Conservation (phyloP, 805 yeast genomes). For the Wickerhamomyces rabaulensis region DNA sequence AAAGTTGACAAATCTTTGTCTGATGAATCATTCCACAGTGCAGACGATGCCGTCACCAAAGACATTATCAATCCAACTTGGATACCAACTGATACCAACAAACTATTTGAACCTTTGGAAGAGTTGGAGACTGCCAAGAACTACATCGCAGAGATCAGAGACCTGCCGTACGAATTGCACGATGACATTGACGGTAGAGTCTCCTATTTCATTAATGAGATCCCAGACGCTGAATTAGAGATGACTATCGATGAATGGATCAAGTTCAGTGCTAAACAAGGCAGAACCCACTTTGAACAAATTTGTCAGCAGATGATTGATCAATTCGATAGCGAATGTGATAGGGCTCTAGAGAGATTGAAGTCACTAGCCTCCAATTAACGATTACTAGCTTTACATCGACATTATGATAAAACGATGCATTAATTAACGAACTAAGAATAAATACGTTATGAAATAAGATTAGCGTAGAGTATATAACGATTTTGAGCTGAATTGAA, state of each 20-base stretch:
- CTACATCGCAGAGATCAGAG: conserved; percentile 14
- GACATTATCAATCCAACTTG: conserved; percentile 11
- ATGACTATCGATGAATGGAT: conserved; percentile 76
- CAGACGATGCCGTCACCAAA: conserved; percentile 3
- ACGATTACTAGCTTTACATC: background rate
- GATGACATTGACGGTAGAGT: conserved; percentile 65
- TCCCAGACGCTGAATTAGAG: conserved; percentile 64
- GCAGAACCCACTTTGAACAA: conserved; percentile 41
- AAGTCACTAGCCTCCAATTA: conserved; percentile 21
- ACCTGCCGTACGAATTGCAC: conserved; percentile 32
- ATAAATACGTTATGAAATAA: background rate
- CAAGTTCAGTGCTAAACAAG: conserved; percentile 46
- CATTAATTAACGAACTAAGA: background rate
- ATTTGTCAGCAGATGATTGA: conserved; percentile 43
- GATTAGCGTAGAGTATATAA: background rate
- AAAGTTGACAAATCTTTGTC: background rate
- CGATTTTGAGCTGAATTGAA: background rate
- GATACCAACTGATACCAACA: conserved; percentile 26
- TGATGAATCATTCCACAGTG: conserved; percentile 3
- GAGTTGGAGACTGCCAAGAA: conserved; percentile 30
- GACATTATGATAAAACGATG: background rate
- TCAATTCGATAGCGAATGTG: conserved; percentile 43
- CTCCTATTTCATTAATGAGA: conserved; percentile 56
- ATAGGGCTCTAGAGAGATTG: conserved; percentile 41
- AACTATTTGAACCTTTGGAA: conserved; percentile 20